A percentile compares a stretch with the other conserved stretches of the same genome.
phyloP scores from a whole-genome alignment of 345 rosid species.

The Salix koriyanagi region DNA sequence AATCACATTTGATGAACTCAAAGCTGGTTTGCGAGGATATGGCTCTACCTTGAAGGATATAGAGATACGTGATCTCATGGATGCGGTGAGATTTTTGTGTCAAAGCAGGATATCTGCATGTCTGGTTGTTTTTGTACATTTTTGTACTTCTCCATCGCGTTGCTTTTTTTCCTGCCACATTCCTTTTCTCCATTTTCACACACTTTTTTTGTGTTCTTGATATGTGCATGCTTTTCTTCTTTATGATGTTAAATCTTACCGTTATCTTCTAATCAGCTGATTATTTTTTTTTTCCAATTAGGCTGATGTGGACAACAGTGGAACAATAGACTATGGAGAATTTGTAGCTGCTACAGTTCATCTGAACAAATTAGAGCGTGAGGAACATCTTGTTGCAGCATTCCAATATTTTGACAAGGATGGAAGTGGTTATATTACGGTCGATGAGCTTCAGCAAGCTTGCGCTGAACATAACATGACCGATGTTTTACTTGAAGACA shows the following conservation, averaged over 20 bases:
- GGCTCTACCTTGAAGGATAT: constrained; percentile 93
- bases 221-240: background rate
- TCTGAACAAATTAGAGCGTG: constrained; percentile 89
- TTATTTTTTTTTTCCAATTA: constrained; percentile 23
- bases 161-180: background rate
- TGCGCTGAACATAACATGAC: constrained; percentile 91
- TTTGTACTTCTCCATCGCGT: background rate
- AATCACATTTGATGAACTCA: constrained; percentile 92
- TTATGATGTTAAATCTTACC: background rate
- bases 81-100: constrained; percentile 57
- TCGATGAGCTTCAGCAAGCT: constrained; percentile 95
- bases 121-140: background rate
- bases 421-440: constrained; percentile 89
- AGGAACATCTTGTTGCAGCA: constrained; percentile 97
- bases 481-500: constrained; percentile 81
- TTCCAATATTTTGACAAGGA: constrained; percentile 93
- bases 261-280: constrained; percentile 11
- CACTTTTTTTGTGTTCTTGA: background rate
- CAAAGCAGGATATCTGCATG: background rate
- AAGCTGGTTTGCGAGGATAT: constrained; percentile 91
- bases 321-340: constrained; percentile 92
- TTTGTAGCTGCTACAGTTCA: constrained; percentile 97
- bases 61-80: constrained; percentile 98
- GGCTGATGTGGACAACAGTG: constrained; percentile 98
- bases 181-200: background rate